Evolutionary conservation across 1,139 yeast species (phyloP).

Genomic region (Zygoascus sp.): DNA sequence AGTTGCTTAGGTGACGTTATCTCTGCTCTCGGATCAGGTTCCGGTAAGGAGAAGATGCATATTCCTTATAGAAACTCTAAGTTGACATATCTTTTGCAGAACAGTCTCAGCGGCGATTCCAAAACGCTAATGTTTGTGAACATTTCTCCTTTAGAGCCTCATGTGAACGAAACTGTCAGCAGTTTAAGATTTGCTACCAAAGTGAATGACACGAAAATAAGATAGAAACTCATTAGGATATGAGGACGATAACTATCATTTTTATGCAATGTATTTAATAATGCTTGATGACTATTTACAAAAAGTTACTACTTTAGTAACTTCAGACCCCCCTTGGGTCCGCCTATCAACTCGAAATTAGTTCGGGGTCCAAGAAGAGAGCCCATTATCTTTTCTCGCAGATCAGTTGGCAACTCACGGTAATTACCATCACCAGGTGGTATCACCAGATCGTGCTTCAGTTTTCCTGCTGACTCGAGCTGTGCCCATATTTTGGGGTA

Average conservation of each 20-base stretch:
- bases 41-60: slow-evolving; percentile 30
- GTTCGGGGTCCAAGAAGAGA: slow-evolving; percentile 6
- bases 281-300: slow-evolving; percentile 6
- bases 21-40: slow-evolving; percentile 45
- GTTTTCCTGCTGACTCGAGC: slow-evolving; percentile 38
- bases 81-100: slow-evolving; percentile 76
- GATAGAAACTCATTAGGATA: slow-evolving; percentile 3
- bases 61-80: slow-evolving; percentile 56
- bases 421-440: slow-evolving; percentile 13
- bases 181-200: slow-evolving; percentile 87
- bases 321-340: slow-evolving; percentile 5
- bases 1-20: slow-evolving; percentile 92
- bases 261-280: neutral
- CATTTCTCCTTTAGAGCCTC: slow-evolving; percentile 61
- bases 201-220: slow-evolving; percentile 36
- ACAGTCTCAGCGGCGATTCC: slow-evolving; percentile 79
- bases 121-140: slow-evolving; percentile 94
- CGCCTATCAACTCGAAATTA: slow-evolving; percentile 2
- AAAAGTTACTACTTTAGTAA: slow-evolving; percentile 4
- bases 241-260: neutral
- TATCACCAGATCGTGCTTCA: slow-evolving; percentile 30
- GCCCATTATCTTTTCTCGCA: slow-evolving; percentile 2
- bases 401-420: slow-evolving; percentile 9
- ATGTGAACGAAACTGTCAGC: slow-evolving; percentile 72
- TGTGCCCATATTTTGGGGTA: slow-evolving; percentile 48